Base-by-base conservation (phyloP, 148 eudicot genomes). In the Silene conica region DNA sequence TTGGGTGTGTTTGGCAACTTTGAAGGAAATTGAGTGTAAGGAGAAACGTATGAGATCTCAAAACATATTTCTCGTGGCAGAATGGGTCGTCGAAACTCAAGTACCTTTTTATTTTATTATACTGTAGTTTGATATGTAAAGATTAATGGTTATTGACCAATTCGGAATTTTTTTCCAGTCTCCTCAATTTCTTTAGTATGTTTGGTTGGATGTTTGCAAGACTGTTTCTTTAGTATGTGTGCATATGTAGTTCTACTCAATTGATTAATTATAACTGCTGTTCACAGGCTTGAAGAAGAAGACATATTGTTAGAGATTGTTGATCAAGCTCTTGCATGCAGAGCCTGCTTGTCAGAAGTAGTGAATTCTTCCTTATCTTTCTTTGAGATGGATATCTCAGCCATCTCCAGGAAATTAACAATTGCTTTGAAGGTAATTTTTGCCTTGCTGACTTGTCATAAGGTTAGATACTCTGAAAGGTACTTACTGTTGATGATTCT, bases 231-330 rank as follows among this genome's bases (percentile, higher is more conserved):
- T 55, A 11, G 28, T 11, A 48, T 70, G 52, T 70, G 23, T 70
- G 50, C 14, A 69, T 70, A 28, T 5, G 62, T 23, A 9, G 28
- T 19, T 78, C 43, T 71, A 34, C 43, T 45, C 62, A n/a, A 66
- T 61, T 54, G 64, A 55, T 52, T 57, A 52, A 12, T 63, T 28
- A 23, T 25, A 20, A 20, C 71, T 61, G 62, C 69, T 28, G 54
- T 38, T 71, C 26, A 54, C 89, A 95, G 98, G 89, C 80, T 85
- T 78, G 88, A 92, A 77, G 99, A 95, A 78, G 81, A 79, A 82
- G 86, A 77, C 64, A 14, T 85, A 74, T 82, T 95, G 63, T 73
- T 69, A 75, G 90, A 89, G 77, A 75, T 92, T 71, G 89, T 92
- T 73, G 89, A 89, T 73, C 88, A 84, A 83, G 87, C 94, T 80